Percentiles rank a stretch among this genome's conserved stretches.
phyloP scores from a whole-genome alignment of 2,329 filamentous ascomycete species.

The Verruconis gallopava region DNA sequence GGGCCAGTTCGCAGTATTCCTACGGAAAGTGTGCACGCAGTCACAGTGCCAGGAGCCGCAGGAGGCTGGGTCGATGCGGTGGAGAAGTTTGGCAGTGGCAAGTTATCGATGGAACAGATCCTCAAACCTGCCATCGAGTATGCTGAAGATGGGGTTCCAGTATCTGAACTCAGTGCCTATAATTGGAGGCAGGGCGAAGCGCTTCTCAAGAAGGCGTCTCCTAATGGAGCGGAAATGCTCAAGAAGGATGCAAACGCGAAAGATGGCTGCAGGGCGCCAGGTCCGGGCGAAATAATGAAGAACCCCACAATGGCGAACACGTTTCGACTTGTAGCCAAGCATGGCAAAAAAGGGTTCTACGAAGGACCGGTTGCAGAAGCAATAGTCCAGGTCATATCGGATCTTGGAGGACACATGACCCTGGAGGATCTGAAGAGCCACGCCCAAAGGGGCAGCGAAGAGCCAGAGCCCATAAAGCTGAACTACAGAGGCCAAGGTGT shows the following conservation, averaged over 20 bases:
- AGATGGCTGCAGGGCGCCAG: constrained; percentile 61
- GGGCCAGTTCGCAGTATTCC: constrained; percentile 52
- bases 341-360: constrained; percentile 89
- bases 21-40: constrained; percentile 61
- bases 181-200: constrained; percentile 58
- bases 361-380: constrained; percentile 69
- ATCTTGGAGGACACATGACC: constrained; percentile 64
- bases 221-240: constrained; percentile 77
- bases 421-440: constrained; percentile 73
- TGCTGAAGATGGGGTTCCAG: constrained; percentile 79
- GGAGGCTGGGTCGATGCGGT: constrained; percentile 89
- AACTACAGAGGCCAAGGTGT: constrained; percentile 58
- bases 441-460: constrained; percentile 57
- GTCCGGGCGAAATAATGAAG: constrained; percentile 75
- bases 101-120: constrained; percentile 62
- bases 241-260: constrained; percentile 58
- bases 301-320: constrained; percentile 72
- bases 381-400: constrained; percentile 62
- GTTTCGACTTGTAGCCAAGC: constrained; percentile 61
- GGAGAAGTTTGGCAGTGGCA: constrained; percentile 80
- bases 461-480: constrained; percentile 74
- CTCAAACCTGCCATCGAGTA: constrained; percentile 72
- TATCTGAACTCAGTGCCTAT: constrained; percentile 62
- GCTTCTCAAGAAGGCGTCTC: constrained; percentile 57
- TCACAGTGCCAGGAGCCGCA: constrained; percentile 79